Base-by-base conservation (phyloP, 83 land plant species). In the Picea engelmannii region DNA sequence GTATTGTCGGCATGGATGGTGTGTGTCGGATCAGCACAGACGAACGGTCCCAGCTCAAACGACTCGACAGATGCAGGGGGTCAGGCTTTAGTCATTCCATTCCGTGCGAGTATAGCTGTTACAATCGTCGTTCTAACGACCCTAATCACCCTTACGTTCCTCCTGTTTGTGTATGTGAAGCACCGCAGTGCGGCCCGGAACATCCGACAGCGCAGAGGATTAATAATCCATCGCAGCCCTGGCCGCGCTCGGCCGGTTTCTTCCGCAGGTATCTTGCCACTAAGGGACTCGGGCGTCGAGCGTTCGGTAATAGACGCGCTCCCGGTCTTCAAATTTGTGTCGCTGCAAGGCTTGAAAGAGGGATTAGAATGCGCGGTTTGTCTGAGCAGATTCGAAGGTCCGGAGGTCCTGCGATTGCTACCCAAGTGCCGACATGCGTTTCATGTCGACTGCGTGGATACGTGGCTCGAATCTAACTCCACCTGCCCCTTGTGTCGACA, bases 311-410 rank as follows among this genome's bases (percentile, higher is more conserved):
- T 96, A 31, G 94, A 96, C 80, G 89, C 92, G 8, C 95, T 96
- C 44, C 97, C 99, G 25, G 86, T 94, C 86, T 96, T 94, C 87
- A 85, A 86, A 25, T 96, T 96, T 81, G 89, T 90, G 3, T 78
- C 93, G 3, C 93, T 96, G 6, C 86, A 84, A 55, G 99, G 99
- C 0, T 73, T 89, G 66, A 93, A 86, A 62, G 90, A 91, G 40
- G 99, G 99, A 49, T 91, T 96, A 47, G 99, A 96, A 78, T 96
- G 98, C 80, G 89, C 93, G 9, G 97, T 96, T 62, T 96, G 98
- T 69, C 81, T 96, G 12, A 88, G 92, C 38, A 86, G 84, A 52
- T 96, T 90, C 70, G 95, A 91, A 81, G 95, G 90, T 79, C 66
- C 76, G 6, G 96, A 96, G 79, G 80, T 95, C 23, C 86, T 96